These are phyloP conservation scores for Malus fusca DNA, from an alignment of 306 rosid species.

Conservation along the genomic window DNA sequence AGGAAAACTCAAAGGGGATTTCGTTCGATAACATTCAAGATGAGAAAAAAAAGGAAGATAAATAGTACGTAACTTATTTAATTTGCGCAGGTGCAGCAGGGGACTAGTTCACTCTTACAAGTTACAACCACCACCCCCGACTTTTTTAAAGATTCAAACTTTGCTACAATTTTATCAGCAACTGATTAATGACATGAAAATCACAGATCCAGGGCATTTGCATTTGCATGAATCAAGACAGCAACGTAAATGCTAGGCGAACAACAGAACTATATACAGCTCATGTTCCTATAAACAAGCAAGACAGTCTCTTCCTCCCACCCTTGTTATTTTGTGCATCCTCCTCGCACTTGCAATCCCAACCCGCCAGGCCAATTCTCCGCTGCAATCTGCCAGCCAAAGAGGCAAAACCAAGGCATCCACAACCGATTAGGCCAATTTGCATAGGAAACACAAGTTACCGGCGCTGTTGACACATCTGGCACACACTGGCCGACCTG, in stretches of 20 bases:
- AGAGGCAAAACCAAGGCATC: not conserved
- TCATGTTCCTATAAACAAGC: slow-evolving; percentile 10
- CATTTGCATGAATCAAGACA: slow-evolving; percentile 13
- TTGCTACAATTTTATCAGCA: slow-evolving; percentile 2
- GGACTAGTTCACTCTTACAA: slow-evolving; percentile 16
- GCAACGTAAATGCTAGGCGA: slow-evolving; percentile 2
- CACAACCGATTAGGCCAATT: slow-evolving; percentile 5
- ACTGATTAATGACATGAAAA: not conserved
- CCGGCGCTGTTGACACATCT: slow-evolving; percentile 39
- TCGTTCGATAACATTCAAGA: not conserved
- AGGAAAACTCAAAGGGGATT: not conserved
- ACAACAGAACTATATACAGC: slow-evolving; percentile 29
- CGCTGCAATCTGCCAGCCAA: slow-evolving; percentile 3
- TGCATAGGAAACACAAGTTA: slow-evolving; percentile 2
- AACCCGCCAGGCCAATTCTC: not conserved
- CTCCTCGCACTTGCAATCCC: not conserved
- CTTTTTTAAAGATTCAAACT: slow-evolving; percentile 5
- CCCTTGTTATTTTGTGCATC: slow-evolving; percentile 7
- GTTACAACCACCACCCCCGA: not conserved
- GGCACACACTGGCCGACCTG: slow-evolving; percentile 28
- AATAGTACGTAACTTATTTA: slow-evolving; percentile 11
- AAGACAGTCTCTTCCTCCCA: not conserved
- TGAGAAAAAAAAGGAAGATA: not conserved
- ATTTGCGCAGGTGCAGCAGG: slow-evolving; percentile 2
- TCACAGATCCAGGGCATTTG: slow-evolving; percentile 11